Evolutionary conservation across 805 yeast species (phyloP), one percentile per base, ranked within the genome.

Genomic region (Grigorovia yakushimaensis): DNA sequence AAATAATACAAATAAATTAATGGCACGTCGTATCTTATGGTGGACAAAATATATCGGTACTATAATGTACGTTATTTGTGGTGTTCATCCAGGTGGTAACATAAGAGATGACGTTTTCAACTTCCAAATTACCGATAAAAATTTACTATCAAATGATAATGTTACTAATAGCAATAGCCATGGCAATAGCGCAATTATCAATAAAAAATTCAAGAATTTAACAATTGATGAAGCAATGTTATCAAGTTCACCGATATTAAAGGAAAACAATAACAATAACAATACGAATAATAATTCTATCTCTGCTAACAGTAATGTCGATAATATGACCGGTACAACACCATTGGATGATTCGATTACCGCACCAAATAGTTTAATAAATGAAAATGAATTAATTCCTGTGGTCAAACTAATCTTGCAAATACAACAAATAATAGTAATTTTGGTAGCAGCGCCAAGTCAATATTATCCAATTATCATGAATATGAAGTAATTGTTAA

Each of bases 21-120:
- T 71, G 27, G 62, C 71, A 49, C 76, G 73, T 45, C 66, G 73
- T 45, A 66, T 76, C 27, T 70, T 79, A 21, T 82, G 84, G 77
- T 83, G 89, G 89, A 82, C 87, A 2, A 73, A 78, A 57, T 81
- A 79, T 56, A 70, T 80, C 52, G 91, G 91, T 23, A 76, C 81
- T 46, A 73, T 83, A 53, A 81, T 83, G 86, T 82, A 79, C 61
- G 83, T 83, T 42, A 77, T 83, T 41, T 84, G 89, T 61, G 88
- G 88, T 61, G 82, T 84, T 46, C 84, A 81, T 61, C 91, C 91
- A 5, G 88, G 88, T 49, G 91, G 89, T 19, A 80, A 79, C 57
- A 81, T 83, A 24, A 72, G 84, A 54, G 83, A 79, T 30, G 78
- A 78, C 22, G 73, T 74, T 15, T 74, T 73, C 58, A 69, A 68